These are phyloP conservation scores for Umbelopsis sp. DNA, from an alignment of 192 early-diverging fungal genomes.

Conservation along the genomic window DNA sequence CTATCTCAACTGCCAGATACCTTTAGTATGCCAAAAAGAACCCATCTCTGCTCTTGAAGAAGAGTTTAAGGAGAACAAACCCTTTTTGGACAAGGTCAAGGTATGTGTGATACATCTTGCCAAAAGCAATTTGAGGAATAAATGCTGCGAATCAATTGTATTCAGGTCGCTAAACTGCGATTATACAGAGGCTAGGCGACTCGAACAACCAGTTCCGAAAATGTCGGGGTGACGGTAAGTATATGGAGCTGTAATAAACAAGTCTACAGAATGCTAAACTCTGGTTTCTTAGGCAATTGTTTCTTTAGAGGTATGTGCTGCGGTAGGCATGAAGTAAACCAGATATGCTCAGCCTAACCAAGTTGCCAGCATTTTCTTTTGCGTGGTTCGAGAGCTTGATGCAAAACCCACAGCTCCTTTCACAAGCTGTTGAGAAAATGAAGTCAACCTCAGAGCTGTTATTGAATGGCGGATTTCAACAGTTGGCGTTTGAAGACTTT, in stretches of 20 bases:
- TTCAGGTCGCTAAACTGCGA: not conserved
- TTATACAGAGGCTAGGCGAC: constrained; percentile 47
- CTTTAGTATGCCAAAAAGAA: constrained; percentile 55
- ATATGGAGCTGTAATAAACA: not conserved
- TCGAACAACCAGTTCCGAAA: constrained; percentile 52
- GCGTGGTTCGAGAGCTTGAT: constrained; percentile 63
- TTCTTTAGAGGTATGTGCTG: constrained; percentile 58
- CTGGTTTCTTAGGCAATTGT: constrained; percentile 52
- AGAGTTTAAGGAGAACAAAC: constrained; percentile 55
- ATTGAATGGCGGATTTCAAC: constrained; percentile 47
- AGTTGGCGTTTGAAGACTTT: constrained; percentile 57
- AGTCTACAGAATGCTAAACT: not conserved
- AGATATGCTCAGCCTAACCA: not conserved
- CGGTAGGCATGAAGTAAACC: not conserved
- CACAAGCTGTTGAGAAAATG: constrained; percentile 36
- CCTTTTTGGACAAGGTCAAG: constrained; percentile 55
- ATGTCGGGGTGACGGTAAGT: constrained; percentile 63
- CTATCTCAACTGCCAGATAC: constrained; percentile 30
- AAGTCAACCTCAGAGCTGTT: constrained; percentile 46
- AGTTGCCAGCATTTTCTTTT: constrained; percentile 55
- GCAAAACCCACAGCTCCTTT: constrained; percentile 26
- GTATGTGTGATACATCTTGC: constrained; percentile 26
- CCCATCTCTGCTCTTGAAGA: constrained; percentile 47
- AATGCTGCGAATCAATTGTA: not conserved
- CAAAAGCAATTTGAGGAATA: not conserved